Evolutionary conservation across 768 basidiomycete genomes (phyloP), one percentile per base, ranked within the genome.

Genomic region (Tylopilus sp.): DNA sequence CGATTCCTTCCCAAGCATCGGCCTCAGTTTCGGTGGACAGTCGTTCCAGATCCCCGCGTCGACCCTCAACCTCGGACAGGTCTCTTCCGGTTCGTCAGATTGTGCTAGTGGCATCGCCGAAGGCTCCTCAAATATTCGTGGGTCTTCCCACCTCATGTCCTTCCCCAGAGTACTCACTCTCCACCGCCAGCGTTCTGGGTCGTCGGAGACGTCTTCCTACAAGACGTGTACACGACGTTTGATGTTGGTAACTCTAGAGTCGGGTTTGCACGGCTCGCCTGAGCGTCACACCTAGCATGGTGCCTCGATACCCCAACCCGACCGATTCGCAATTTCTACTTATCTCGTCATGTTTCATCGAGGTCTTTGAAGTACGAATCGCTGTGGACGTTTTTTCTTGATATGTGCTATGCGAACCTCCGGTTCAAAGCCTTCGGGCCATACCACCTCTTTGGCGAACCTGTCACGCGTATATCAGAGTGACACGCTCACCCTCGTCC

Each of bases 161-260:
- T 14, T 28, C 34, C 43, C 11, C 31, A 25, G 29, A 44, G 28
- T 44, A 14, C 19, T 11, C 16, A 8, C 1, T 40, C 13, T 11
- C 8, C 16, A 3, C 30, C 6, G 45, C 6, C n/a, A 62, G 53
- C 50, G 3, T 62, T 67, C 44, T 73, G 71, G 71, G 53, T 71
- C 24, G 25, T 72, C 8, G 71, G 72, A 3, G 70, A 71, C 17
- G 64, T 71, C 25, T 77, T 79, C 73, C 62, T 79, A 46, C 65
- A 63, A 46, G 69, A 69, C n/a, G 73, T 75, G 28, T 81, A 76
- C 52, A 72, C 75, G 13, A 56, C 58, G 3, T 78, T 78, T 56
- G 73, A 77, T 48, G 56, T 72, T 24, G 68, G 65, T 1, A 70
- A 71, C 30, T 56, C 36, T 1, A 62, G 50, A 24, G 74, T 76